A percentile compares a stretch with the other conserved stretches of the same genome.
These are phyloP conservation scores for Apiospora arundinis DNA, from an alignment of 2,329 filamentous ascomycete species.

Conservation along the genomic window DNA sequence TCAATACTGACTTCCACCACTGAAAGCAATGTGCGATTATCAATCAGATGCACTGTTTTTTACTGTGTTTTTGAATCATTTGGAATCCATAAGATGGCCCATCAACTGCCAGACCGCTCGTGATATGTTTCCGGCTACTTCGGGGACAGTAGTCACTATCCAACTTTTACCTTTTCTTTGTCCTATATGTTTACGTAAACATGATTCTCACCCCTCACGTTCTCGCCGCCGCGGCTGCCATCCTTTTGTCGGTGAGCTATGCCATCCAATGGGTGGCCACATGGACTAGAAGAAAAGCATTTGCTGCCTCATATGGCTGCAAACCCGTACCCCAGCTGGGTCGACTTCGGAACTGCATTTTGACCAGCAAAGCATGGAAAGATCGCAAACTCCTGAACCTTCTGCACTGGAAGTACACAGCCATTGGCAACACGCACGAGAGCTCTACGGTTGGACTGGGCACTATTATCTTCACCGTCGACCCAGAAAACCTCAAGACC, in stretches of 20 bases:
- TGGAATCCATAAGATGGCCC: not conserved
- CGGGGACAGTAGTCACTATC: not conserved
- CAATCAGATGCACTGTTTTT: not conserved
- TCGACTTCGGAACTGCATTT: conserved; percentile 14
- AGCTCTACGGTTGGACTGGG: not conserved
- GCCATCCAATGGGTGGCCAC: not conserved
- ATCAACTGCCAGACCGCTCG: not conserved
- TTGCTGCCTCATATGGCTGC: conserved; percentile 21
- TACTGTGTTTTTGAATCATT: not conserved
- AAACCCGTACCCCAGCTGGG: not conserved
- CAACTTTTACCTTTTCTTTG: not conserved
- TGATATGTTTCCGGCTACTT: not conserved
- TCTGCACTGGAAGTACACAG: conserved; percentile 14
- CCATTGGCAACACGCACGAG: conserved; percentile 21
- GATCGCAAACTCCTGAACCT: conserved; percentile 13
- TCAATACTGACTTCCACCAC: not conserved
- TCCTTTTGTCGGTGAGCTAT: not conserved
- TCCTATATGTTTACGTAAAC: not conserved
- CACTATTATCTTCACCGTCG: conserved; percentile 26
- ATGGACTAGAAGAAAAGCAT: not conserved
- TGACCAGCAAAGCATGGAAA: conserved; percentile 22
- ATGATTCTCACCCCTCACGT: not conserved
- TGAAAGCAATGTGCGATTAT: not conserved
- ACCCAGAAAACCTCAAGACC: conserved; percentile 39
- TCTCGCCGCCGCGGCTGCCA: not conserved